phyloP scores from a whole-genome alignment of 1,284 basidiomycete genomes.

The Porogramme epimiltina region DNA sequence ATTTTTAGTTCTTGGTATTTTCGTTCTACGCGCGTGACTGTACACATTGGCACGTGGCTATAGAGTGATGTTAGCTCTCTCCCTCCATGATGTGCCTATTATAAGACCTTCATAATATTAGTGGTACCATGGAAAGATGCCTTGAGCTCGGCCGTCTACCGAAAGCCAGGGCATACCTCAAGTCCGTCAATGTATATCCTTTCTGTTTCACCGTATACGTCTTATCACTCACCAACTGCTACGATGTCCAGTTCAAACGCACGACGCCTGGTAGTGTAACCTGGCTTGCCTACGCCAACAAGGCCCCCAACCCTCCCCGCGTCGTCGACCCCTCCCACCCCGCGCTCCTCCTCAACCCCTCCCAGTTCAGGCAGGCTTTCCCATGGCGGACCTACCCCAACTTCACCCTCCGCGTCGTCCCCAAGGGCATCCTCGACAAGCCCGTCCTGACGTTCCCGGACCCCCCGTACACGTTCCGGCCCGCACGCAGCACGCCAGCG shows the following conservation, averaged over 20 bases:
- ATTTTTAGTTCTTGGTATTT: not conserved
- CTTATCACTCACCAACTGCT: not conserved
- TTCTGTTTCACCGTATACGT: not conserved
- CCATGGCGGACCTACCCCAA: constrained; percentile 7
- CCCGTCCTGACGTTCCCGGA: constrained; percentile 14
- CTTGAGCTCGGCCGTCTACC: constrained; percentile 22
- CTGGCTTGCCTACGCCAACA: constrained; percentile 4
- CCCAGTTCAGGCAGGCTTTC: constrained; percentile 6
- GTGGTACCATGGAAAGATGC: constrained; percentile 18
- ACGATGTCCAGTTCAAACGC: constrained; percentile 29
- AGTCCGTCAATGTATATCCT: constrained; percentile 23
- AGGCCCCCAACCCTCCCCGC: not conserved
- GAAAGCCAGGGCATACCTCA: constrained; percentile 6
- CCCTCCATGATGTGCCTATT: too few relatives aligned
- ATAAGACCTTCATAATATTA: too few relatives aligned
- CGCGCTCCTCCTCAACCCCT: constrained; percentile 1
- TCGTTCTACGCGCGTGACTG: not conserved
- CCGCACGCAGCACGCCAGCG: not conserved
- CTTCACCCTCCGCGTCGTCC: constrained; percentile 27
- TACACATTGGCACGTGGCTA: too few relatives aligned
- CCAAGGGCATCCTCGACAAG: constrained; percentile 26
- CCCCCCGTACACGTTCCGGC: constrained; percentile 24
- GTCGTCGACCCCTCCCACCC: constrained; percentile 23
- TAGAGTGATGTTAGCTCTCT: too few relatives aligned
- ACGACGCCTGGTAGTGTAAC: constrained; percentile 28